Evolutionary conservation across 2,329 filamentous ascomycete genomes (phyloP), one percentile per base, ranked within the genome.

Genomic region (Pestalotiopsis sp.): DNA sequence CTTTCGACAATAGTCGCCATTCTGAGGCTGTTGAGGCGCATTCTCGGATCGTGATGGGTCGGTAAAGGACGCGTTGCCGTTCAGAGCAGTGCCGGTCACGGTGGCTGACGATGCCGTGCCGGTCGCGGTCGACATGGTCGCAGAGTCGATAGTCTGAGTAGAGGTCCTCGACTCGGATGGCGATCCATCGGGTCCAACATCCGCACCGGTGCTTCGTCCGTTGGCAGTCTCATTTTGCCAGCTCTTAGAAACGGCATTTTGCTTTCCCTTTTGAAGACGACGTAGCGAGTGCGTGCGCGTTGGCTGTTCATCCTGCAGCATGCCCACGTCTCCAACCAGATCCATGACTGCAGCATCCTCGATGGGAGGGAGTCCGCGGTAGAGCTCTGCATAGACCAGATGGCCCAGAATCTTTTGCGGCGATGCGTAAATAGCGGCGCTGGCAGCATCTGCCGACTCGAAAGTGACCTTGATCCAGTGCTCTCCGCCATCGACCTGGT

Each of bases 401-500:
- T 92, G 86, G 12, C 92, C 92, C 67, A 93, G 84, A 70, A 95
- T 88, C 69, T 86, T 86, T 79, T 94, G 91, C 0, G 92, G 92
- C 65, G 91, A 93, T 66, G 88, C 87, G 76, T 87, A 91, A 57
- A 91, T 81, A 25, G 92, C 92, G 12, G 88, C 84, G 69, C 93
- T 91, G 23, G 91, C 92, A 2, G 92, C 90, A 72, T 92, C 87
- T 63, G 87, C 85, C 57, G 90, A 93, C 80, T 94, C 92, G 75
- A 94, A 95, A 0, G 92, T 95, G 67, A 95, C 85, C 79, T 94
- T 94, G 74, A 98, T 94, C 95, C 95, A 98, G 83, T 97, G 93
- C 73, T 92, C 88, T 58, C 95, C 95, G 64, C 94, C 93, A 60
- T 91, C 92, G 71, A 93, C 94, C 70, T 87, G 88, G 80, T 95